Evolutionary conservation across 192 early-diverging fungal genomes (phyloP).

Genomic region (Coemansia nantahalensis): DNA sequence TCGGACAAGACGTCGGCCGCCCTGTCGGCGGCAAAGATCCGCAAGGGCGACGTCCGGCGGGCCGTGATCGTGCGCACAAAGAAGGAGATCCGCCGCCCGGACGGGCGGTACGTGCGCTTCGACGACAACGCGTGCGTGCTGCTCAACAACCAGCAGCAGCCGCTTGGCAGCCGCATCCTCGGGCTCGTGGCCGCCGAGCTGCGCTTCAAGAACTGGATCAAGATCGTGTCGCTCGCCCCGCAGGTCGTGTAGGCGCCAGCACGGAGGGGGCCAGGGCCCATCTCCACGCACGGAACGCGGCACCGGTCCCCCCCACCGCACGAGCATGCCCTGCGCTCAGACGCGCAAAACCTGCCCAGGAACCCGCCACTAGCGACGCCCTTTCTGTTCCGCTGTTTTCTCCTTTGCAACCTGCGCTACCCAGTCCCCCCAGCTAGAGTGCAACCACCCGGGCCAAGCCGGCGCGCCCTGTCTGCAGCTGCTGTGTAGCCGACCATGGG

Average conservation of each 20-base stretch:
- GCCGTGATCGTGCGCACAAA: conserved; percentile 88
- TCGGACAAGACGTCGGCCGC: conserved; percentile 54
- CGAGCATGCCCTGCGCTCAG: too few species aligned
- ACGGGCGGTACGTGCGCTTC: conserved; percentile 89
- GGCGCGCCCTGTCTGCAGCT: too few species aligned
- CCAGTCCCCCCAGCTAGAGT: too few species aligned
- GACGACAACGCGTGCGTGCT: conserved; percentile 98
- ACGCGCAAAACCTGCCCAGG: too few species aligned
- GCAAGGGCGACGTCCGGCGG: conserved; percentile 92
- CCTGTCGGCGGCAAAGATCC: conserved; percentile 66
- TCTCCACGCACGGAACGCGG: too few species aligned
- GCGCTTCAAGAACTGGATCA: conserved; percentile 93
- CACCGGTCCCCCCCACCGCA: too few species aligned
- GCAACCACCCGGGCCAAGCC: too few species aligned
- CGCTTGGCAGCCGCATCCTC: conserved; percentile 89
- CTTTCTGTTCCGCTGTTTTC: too few species aligned
- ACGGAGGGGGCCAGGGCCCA: too few species aligned
- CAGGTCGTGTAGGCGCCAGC: conserved; percentile 69
- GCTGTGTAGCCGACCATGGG: too few species aligned
- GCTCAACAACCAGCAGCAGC: conserved; percentile 91
- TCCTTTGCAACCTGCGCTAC: too few species aligned
- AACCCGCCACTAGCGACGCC: too few species aligned
- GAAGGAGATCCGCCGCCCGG: conserved; percentile 83
- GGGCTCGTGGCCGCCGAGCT: conserved; percentile 88
- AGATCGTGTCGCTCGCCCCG: conserved; percentile 91